Evolutionary conservation across 163 green algal genomes (phyloP), one percentile per base, ranked within the genome.

Genomic region (Volvox carteri): DNA sequence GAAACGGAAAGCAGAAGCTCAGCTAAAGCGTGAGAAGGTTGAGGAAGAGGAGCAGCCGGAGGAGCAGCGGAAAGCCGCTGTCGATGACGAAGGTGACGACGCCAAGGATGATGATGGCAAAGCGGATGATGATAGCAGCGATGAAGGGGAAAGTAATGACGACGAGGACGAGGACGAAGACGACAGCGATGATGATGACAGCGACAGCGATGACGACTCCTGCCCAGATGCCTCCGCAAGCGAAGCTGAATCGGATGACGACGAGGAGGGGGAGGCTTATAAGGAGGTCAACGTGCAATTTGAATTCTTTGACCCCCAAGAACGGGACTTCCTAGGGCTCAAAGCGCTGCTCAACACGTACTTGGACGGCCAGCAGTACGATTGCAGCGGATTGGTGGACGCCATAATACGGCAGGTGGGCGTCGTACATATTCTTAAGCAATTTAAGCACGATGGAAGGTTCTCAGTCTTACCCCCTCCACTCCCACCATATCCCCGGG

Each of bases 281-380:
- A 91, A 96, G n/a, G 85, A 93, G 52, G 77, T 85, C 35, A 86
- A 97, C 35, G 94, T 98, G 0, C 91, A 98, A 50, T 98, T 99
- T 78, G 93, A 98, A 68, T 99, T 99, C 79, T 97, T 96, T 62
- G 94, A 97, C 33, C 97, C 97, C 6, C 86, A 94, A 44, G 95
- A 98, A 41, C 86, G 87, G 0, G 97, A 99, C 92, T 99, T 98
- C 75, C 96, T 96, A 21, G 97, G 97, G 33, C 89, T 99, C 19
- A 97, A 96, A 65, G 92, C 93, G 4, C 90, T 99, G 84, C 90
- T 99, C 83, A 83, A 91, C 46, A 94, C 74, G 2, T 98, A 96
- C 88, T 91, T 99, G 58, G 97, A 99, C 86, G 97, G 97, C 2
- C 78, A 92, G 52, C 44, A 90, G 41, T 99, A 94, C 78, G 91